Percentiles rank a stretch among this genome's conserved stretches.
These are phyloP conservation scores for Monilinia laxa DNA, from an alignment of 2,329 filamentous ascomycete species.

Conservation along the genomic window DNA sequence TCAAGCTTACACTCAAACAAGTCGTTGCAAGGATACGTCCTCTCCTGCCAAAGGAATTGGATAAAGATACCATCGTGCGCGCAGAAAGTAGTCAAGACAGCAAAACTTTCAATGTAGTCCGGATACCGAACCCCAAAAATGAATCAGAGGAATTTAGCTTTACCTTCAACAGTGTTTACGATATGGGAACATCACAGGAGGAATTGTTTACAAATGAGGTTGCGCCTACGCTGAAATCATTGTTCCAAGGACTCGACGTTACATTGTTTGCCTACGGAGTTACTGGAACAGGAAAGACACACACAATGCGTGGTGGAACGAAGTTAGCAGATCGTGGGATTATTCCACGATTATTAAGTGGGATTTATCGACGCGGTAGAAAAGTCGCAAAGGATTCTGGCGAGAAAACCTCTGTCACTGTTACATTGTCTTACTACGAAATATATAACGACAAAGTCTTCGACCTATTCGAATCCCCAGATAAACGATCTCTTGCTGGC, in stretches of 20 bases:
- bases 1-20: slow-evolving; percentile 57
- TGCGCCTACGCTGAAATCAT: slow-evolving; percentile 81
- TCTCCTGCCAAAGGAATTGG: slow-evolving; percentile 78
- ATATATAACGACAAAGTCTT: slow-evolving; percentile 97
- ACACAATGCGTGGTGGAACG: slow-evolving; percentile 92
- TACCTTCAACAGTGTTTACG: slow-evolving; percentile 91
- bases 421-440: slow-evolving; percentile 87
- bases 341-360: slow-evolving; percentile 81
- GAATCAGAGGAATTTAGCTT: slow-evolving; percentile 89
- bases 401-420: slow-evolving; percentile 67
- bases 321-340: slow-evolving; percentile 82
- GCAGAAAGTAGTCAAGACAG: slow-evolving; percentile 62
- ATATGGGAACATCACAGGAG: slow-evolving; percentile 76
- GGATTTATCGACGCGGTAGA: slow-evolving; percentile 79
- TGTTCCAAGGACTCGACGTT: slow-evolving; percentile 85
- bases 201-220: slow-evolving; percentile 92
- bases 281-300: slow-evolving; percentile 91
- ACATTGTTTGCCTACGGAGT: slow-evolving; percentile 93
- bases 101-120: slow-evolving; percentile 67
- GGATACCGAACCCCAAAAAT: slow-evolving; percentile 93
- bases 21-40: slow-evolving; percentile 91
- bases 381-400: slow-evolving; percentile 79
- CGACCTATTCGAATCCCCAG: slow-evolving; percentile 82
- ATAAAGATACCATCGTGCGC: slow-evolving; percentile 82
- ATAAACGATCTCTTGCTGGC: slow-evolving; percentile 74